phyloP scores from a whole-genome alignment of 768 basidiomycete genomes.

The Tylopilus felleus region DNA sequence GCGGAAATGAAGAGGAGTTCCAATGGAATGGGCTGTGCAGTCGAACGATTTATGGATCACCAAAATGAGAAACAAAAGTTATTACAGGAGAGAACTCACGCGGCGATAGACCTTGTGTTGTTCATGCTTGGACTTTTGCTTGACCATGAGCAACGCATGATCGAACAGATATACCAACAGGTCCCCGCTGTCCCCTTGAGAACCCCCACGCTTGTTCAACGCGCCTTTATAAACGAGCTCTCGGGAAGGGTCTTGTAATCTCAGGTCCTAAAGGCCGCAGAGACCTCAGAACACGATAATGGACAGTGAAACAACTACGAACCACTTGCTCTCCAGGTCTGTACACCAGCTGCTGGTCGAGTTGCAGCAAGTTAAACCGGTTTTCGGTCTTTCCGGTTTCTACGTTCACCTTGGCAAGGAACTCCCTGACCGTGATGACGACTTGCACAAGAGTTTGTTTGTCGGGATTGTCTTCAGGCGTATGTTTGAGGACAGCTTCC shows the following conservation, averaged over 20 bases:
- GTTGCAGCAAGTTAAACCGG: slow-evolving; percentile 89
- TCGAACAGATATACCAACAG: slow-evolving; percentile 94
- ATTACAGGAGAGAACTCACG: slow-evolving; percentile 45
- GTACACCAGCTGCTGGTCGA: slow-evolving; percentile 89
- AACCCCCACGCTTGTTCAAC: slow-evolving; percentile 78
- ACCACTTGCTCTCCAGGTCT: slow-evolving; percentile 89
- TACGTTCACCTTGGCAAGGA: slow-evolving; percentile 83
- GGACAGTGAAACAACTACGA: slow-evolving; percentile 29
- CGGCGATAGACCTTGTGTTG: slow-evolving; percentile 91
- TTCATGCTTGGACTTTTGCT: slow-evolving; percentile 90
- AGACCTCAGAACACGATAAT: neutral
- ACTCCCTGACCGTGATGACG: slow-evolving; percentile 71
- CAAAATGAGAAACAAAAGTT: neutral
- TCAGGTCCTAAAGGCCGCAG: slow-evolving; percentile 59
- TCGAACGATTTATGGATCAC: slow-evolving; percentile 2
- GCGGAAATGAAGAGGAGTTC: slow-evolving; percentile 85
- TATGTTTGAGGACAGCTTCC: slow-evolving; percentile 89
- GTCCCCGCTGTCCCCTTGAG: slow-evolving; percentile 78
- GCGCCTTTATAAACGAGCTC: slow-evolving; percentile 90
- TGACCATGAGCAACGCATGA: slow-evolving; percentile 93
- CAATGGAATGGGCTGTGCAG: slow-evolving; percentile 83
- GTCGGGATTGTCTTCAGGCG: slow-evolving; percentile 86
- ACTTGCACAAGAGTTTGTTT: slow-evolving; percentile 74
- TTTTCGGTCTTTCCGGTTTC: slow-evolving; percentile 97
- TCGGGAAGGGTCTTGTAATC: slow-evolving; percentile 81